A percentile compares a stretch with the other conserved stretches of the same genome.
These are phyloP conservation scores for Rickenella mellea DNA, from an alignment of 768 basidiomycete species.

Conservation along the genomic window DNA sequence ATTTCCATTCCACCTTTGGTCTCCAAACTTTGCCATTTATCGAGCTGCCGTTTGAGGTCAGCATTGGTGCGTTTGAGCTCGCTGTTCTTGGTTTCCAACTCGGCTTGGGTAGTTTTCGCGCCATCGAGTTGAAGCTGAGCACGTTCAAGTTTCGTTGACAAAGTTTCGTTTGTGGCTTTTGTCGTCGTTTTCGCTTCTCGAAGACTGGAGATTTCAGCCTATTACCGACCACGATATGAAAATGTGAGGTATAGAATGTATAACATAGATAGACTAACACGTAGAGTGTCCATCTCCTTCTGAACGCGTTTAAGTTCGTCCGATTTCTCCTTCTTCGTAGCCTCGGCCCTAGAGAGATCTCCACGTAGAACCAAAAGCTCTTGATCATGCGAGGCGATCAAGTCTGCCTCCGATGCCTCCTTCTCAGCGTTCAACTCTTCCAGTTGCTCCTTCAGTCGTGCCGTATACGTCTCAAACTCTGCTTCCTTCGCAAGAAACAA, in stretches of 20 bases:
- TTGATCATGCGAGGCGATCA: slow-evolving; percentile 5
- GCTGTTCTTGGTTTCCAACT: slow-evolving; percentile 46
- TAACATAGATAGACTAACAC: too few species aligned
- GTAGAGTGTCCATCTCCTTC: slow-evolving; percentile 36
- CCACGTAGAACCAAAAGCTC: not conserved
- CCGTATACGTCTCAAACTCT: slow-evolving; percentile 46
- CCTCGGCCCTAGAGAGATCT: not conserved
- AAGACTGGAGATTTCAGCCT: slow-evolving; percentile 33
- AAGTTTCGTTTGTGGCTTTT: slow-evolving; percentile 34
- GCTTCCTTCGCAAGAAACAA: slow-evolving; percentile 56
- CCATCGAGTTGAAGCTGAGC: slow-evolving; percentile 49
- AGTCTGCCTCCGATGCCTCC: slow-evolving; percentile 4
- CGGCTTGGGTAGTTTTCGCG: slow-evolving; percentile 38
- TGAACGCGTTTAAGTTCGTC: slow-evolving; percentile 28
- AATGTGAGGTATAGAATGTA: too few species aligned
- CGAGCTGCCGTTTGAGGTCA: slow-evolving; percentile 53
- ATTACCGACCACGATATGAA: not conserved
- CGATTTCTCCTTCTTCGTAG: slow-evolving; percentile 16
- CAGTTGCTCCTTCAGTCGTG: slow-evolving; percentile 40
- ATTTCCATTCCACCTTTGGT: slow-evolving; percentile 51
- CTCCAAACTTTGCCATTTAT: slow-evolving; percentile 62
- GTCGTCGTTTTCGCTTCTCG: slow-evolving; percentile 43
- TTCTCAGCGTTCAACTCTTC: slow-evolving; percentile 13
- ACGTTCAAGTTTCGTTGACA: slow-evolving; percentile 46
- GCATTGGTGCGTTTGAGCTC: slow-evolving; percentile 47